phyloP scores from a whole-genome alignment of 768 basidiomycete genomes.

The Boletus barrowsii region DNA sequence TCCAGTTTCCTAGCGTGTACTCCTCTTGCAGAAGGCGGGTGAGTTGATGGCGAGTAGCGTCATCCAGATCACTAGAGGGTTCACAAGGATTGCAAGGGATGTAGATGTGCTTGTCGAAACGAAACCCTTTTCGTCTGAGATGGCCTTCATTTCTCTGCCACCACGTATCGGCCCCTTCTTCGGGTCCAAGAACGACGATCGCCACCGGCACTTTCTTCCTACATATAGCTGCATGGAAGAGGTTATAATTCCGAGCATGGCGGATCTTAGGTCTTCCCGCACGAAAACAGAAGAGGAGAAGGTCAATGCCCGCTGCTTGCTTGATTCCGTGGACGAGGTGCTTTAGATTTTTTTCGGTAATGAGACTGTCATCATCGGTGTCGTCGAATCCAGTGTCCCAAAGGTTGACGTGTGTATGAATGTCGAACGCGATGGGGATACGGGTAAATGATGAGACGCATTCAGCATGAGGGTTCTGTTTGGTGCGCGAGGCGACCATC shows the following conservation, averaged over 20 bases:
- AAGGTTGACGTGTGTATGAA: constrained; percentile 14
- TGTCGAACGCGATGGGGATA: constrained; percentile 1
- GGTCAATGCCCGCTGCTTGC: constrained; percentile 15
- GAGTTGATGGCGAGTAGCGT: background rate
- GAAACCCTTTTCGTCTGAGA: constrained; percentile 16
- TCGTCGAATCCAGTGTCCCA: constrained; percentile 20
- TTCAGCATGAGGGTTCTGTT: background rate
- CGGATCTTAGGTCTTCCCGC: constrained; percentile 19
- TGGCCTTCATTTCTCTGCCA: constrained; percentile 29
- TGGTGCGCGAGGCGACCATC: background rate
- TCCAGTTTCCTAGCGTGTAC: constrained; percentile 12
- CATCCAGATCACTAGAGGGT: background rate
- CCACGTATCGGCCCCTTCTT: constrained; percentile 22
- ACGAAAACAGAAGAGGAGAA: constrained; percentile 30
- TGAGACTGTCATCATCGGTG: constrained; percentile 4
- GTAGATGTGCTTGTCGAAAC: constrained; percentile 29
- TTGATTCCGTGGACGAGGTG: constrained; percentile 14
- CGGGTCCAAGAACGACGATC: constrained; percentile 31
- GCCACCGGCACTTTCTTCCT: constrained; percentile 30
- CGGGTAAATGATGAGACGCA: background rate
- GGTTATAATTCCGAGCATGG: constrained; percentile 26
- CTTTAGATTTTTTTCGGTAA: constrained; percentile 16
- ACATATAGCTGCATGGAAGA: constrained; percentile 32
- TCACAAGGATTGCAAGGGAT: constrained; percentile 7
- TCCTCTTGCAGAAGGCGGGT: constrained; percentile 11